Evolutionary conservation across 495 filamentous ascomycete species (phyloP), one percentile per base, ranked within the genome.

Genomic region (Aspergillus bridgeri): DNA sequence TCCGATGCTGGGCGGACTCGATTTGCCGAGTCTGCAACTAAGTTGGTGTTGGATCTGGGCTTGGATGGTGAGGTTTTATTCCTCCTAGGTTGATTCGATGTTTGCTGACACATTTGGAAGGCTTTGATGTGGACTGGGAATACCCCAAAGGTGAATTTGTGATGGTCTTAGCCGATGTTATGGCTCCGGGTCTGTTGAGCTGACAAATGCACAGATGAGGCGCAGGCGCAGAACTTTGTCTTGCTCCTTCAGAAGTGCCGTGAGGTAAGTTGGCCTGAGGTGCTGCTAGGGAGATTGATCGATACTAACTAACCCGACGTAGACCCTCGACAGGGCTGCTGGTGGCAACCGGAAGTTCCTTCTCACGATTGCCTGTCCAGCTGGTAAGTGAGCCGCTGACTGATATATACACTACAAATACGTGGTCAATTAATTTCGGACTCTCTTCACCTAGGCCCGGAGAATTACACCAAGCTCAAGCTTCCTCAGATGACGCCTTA

Each of bases 1-100:
- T 87, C 86, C 0, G 74, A 81, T 0, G 67, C 75, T n/a, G 90
- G 91, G 2, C 82, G 92, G 15, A 71, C 75, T n/a, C 80, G 54
- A 3, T 97, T 96, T 73, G 92, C 92, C 5, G 69, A 80, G 47
- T 82, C 80, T 42, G 84, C 89, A 44, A 86, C 92, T 6, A 75
- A 63, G 47, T 74, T 95, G 23, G 73, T 94, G 56, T 81, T 79
- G 56, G 85, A 95, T 69, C 79, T 86, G 33, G 84, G 84, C 6
- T 77, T 87, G 42, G 84, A 87, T 62, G 84, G 84, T 64, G 66
- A 15, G 64, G 48, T 49, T 24, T 22, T 29, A 0, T 15, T 25
- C 50, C 43, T 22, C 18, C 38, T 15, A 42, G 22, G 38, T 25
- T 42, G n/a, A 51, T 11, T 19, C 3, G 6, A 24, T 7, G 18